Evolutionary conservation across 2,329 filamentous ascomycete species (phyloP), one percentile per base, ranked within the genome.

Genomic region (Myriosclerotinia curreyana): DNA sequence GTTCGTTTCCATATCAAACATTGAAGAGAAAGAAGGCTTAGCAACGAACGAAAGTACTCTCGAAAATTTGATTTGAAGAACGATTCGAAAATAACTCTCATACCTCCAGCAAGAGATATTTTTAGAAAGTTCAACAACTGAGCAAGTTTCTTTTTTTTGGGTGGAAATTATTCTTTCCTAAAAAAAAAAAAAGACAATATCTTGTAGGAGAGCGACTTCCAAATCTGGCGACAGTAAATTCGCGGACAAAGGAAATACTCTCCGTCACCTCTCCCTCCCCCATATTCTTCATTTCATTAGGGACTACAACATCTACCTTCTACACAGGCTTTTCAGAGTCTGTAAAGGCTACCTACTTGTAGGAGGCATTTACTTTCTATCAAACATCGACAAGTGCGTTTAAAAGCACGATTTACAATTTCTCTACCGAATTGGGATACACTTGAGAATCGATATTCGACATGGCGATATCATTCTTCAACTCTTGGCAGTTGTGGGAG

Each of bases 401-500:
- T 34, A 12, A 9, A 51, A 50, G 3, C 36, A 7, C 25, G 6
- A 42, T 52, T 25, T 59, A 22, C 36, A 11, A 64, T 38, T 42
- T 59, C 14, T 40, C 20, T 36, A 15, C 44, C n/a, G 34, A 31
- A 38, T 46, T 36, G 25, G 22, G 4, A 48, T 38, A 59, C 8
- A 25, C 14, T 25, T 3, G 14, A 38, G 14, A 40, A 60, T 44
- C 50, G 7, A 38, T 54, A 22, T 28, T 50, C 53, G 66, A 60
- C 25, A 74, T 74, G 70, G 36, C 60, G n/a, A 46, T 46, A 59
- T 74, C 72, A 48, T 91, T 92, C 76, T 91, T 90, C 76, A 72
- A 80, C 50, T 81, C 78, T 58, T 96, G 92, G 92, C 79, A 83
- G 70, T 79, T 95, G 71, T 96, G 92, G 92, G 86, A 95, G 81